Percentiles rank a stretch among this genome's conserved stretches.
Conservation (phyloP, 148 eudicot genomes). For the Rhododendron ferrugineum region DNA sequence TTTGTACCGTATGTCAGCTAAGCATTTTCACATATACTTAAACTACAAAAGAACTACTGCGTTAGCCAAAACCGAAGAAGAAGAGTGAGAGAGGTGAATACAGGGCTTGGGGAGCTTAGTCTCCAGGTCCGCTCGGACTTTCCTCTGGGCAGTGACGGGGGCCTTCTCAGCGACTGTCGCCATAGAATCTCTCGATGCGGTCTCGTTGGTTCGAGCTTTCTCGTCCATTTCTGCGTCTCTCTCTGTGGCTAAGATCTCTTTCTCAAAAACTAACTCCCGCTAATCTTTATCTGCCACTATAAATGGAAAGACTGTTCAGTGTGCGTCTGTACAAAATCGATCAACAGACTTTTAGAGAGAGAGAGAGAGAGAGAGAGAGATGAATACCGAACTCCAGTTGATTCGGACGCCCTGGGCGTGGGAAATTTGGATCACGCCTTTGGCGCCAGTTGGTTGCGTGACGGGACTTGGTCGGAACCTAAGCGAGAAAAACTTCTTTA, state of each 20-base stretch:
- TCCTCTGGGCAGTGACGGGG: constrained; percentile 30
- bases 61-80: neutral
- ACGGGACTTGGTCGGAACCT: neutral
- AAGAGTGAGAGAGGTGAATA: constrained; percentile 3
- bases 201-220: neutral
- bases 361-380: neutral
- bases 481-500: too few species aligned
- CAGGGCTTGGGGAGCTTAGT: constrained; percentile 37
- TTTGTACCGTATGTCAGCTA: neutral
- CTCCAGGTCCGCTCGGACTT: constrained; percentile 22
- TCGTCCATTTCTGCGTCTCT: constrained; percentile 2
- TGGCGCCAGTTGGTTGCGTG: neutral
- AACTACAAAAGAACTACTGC: neutral
- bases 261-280: neutral
- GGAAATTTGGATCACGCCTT: neutral
- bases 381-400: neutral
- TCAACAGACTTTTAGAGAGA: neutral
- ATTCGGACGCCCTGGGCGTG: neutral
- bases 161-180: constrained; percentile 35
- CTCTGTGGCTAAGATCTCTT: neutral
- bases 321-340: neutral
- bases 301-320: neutral
- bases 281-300: neutral
- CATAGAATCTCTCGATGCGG: constrained; percentile 24
- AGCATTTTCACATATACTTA: neutral